Evolutionary conservation across 225 moss, liverwort and hornwort genomes (phyloP).

Genomic region (Anthoceros angustus): DNA sequence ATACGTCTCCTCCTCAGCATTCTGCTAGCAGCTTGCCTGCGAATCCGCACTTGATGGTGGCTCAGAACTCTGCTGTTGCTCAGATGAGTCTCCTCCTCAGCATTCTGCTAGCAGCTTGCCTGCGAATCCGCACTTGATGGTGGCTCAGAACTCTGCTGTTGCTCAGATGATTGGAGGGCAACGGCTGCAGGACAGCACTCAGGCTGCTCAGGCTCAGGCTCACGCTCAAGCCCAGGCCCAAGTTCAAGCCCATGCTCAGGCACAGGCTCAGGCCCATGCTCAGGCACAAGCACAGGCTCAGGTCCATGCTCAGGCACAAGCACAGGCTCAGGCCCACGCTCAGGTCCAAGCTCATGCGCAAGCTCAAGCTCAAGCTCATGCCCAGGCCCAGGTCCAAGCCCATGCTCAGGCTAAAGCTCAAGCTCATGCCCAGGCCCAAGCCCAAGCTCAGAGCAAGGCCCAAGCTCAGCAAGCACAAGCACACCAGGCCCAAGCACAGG

Average conservation of each 20-base stretch:
- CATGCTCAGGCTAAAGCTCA: too few species aligned
- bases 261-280: not conserved
- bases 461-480: too few species aligned
- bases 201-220: not conserved
- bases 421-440: too few species aligned
- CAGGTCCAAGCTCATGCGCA: not conserved
- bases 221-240: not conserved
- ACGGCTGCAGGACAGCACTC: not conserved
- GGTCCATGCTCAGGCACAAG: not conserved
- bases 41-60: not conserved
- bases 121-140: not conserved
- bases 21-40: slow-evolving; percentile 3
- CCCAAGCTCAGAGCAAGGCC: too few species aligned
- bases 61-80: not conserved
- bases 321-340: not conserved
- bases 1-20: not conserved
- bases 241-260: not conserved
- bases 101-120: not conserved
- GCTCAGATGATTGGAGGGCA: not conserved
- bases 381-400: too few species aligned
- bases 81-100: not conserved
- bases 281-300: not conserved
- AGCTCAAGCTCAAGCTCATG: not conserved
- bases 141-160: not conserved
- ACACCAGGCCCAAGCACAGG: too few species aligned